Conservation (phyloP, 129 eudicot species). For the Gnaphalium uliginosum region DNA sequence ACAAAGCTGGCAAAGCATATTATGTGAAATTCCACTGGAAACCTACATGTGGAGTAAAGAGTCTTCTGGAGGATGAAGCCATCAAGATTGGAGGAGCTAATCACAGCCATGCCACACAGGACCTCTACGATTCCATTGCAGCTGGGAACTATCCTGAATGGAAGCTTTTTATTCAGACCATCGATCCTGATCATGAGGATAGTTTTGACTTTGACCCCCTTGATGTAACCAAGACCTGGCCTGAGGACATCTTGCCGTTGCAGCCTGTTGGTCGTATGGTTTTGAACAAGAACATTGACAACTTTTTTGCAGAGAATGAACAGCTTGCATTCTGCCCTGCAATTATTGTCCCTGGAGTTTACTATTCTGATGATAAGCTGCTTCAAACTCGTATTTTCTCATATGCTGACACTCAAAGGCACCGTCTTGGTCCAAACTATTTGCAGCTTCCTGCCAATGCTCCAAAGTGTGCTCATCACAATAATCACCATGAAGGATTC, state of each 20-base stretch:
- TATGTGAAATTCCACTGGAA: slow-evolving; percentile 87
- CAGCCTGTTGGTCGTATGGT: slow-evolving; percentile 88
- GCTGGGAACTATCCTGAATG: slow-evolving; percentile 79
- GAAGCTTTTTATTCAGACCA: slow-evolving; percentile 70
- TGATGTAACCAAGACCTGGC: slow-evolving; percentile 86
- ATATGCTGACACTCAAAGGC: slow-evolving; percentile 75
- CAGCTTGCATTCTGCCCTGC: slow-evolving; percentile 82
- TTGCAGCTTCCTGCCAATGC: slow-evolving; percentile 82
- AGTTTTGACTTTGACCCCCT: slow-evolving; percentile 79
- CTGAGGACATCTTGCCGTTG: slow-evolving; percentile 72
- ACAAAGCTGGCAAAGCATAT: slow-evolving; percentile 68
- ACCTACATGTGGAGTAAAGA: slow-evolving; percentile 75
- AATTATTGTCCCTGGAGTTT: slow-evolving; percentile 66
- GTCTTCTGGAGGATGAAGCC: slow-evolving; percentile 63
- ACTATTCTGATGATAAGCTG: slow-evolving; percentile 78
- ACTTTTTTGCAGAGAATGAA: slow-evolving; percentile 88
- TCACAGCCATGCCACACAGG: slow-evolving; percentile 56
- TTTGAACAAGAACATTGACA: slow-evolving; percentile 77
- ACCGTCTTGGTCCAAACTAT: slow-evolving; percentile 79
- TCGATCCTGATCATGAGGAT: slow-evolving; percentile 75
- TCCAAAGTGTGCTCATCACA: slow-evolving; percentile 75
- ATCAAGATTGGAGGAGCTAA: slow-evolving; percentile 49
- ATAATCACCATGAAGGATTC: slow-evolving; percentile 75
- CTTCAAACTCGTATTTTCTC: slow-evolving; percentile 73
- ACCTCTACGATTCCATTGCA: slow-evolving; percentile 71